Percentiles rank a stretch among this genome's conserved stretches.
phyloP scores from a whole-genome alignment of 1,284 basidiomycete genomes.

The Trichosporon faecale region DNA sequence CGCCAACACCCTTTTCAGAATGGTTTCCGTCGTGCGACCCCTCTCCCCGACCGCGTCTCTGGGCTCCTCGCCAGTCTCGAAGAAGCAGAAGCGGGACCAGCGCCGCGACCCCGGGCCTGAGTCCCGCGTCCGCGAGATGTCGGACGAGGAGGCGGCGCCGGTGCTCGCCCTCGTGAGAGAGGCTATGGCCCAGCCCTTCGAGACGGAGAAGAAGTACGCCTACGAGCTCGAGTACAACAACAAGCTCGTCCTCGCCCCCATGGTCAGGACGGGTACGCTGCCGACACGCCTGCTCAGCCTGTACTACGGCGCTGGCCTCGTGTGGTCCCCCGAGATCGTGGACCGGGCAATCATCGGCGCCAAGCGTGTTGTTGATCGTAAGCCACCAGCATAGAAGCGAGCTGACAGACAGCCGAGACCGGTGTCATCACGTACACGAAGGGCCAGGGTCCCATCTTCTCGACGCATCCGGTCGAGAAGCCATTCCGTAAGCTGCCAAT shows the following conservation, averaged over 20 bases:
- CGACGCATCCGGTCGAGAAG: conserved; percentile 91
- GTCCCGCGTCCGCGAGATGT: not conserved
- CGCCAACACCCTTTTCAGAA: conserved; percentile 3
- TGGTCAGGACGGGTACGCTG: conserved; percentile 83
- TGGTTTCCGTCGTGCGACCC: not conserved
- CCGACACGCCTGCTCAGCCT: conserved; percentile 69
- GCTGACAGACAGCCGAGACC: conserved; percentile 61
- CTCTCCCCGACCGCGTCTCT: not conserved
- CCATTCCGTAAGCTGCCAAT: conserved; percentile 60
- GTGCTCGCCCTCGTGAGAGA: conserved; percentile 19
- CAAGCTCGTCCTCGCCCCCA: conserved; percentile 84
- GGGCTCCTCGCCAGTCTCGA: not conserved
- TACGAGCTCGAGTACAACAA: conserved; percentile 58
- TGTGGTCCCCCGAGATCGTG: conserved; percentile 96
- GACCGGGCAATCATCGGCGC: conserved; percentile 93
- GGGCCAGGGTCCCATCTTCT: conserved; percentile 76
- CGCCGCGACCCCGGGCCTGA: conserved; percentile 2
- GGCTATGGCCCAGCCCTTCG: conserved; percentile 41
- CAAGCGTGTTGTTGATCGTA: conserved; percentile 77
- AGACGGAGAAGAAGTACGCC: conserved; percentile 35
- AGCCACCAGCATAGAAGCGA: conserved; percentile 43
- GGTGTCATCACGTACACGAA: conserved; percentile 85
- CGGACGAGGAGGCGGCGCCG: conserved; percentile 13
- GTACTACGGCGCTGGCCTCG: conserved; percentile 88
- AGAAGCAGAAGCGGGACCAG: conserved; percentile 15